Evolutionary conservation across 2,329 filamentous ascomycete genomes (phyloP), one percentile per base, ranked within the genome.

Genomic region (Chrysoporthe puriensis): DNA sequence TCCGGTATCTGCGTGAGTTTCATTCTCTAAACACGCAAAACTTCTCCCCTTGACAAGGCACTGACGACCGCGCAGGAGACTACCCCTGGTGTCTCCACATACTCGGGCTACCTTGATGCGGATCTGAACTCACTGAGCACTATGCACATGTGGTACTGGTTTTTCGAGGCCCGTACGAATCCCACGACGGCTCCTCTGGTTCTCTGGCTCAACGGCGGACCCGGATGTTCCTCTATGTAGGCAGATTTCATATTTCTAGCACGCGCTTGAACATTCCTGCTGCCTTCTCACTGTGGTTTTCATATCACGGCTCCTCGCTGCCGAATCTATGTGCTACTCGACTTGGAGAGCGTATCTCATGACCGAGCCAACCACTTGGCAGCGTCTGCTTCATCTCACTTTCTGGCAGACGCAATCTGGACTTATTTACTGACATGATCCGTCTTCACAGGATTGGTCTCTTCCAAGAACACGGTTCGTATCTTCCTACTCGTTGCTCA

Each of bases 51-150:
- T 4, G 14, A 13, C 6, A 0, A n/a, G 8, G 1, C 11, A 21
- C 62, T 64, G 4, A 64, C 54, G 40, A 11, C 40, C 16, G 1
- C 16, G 5, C 11, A 64, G 62, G 83, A 85, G 74, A 84, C 82
- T 0, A 85, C 82, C 0, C 76, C 78, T 0, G 81, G 81, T 1
- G 83, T 85, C 1, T 84, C 82, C 42, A 81, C 83, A 68, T 83
- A 83, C 72, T 84, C 82, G 4, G 83, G 83, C 8, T 85, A 85
- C 76, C 62, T 88, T 68, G 78, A 78, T 2, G 81, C 84, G 14
- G 81, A 84, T 68, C 59, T 64, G 65, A 54, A 72, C 69, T 2
- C 69, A 34, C 68, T 50, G 74, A 70, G 76, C 73, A 32, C 75
- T 67, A 77, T 75, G 32, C 76, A 60, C 36, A 42, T 56, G n/a